A percentile compares a stretch with the other conserved stretches of the same genome.
Evolutionary conservation across 2,329 filamentous ascomycete species (phyloP).

Genomic region (Tolypocladium tropicale): DNA sequence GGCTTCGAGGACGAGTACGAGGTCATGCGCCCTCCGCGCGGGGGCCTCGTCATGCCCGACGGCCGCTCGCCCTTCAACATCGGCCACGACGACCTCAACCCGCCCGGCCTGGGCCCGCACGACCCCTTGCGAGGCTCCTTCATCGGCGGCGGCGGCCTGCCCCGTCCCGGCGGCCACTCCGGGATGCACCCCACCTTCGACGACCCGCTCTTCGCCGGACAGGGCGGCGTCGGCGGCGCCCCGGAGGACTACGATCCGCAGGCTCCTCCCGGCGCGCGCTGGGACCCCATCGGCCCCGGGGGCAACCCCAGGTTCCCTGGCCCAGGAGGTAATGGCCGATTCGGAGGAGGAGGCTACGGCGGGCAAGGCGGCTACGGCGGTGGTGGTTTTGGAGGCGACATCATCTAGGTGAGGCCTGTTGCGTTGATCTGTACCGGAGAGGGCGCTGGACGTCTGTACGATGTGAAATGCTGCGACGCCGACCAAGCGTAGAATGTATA

Average conservation of each 20-base stretch:
- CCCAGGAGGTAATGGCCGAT: constrained; percentile 27
- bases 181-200: constrained; percentile 98
- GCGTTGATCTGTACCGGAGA: background rate
- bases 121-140: constrained; percentile 67
- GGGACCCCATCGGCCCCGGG: constrained; percentile 76
- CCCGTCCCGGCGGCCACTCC: constrained; percentile 49
- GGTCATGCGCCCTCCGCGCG: constrained; percentile 50
- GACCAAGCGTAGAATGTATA: background rate
- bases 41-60: constrained; percentile 23
- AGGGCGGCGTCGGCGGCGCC: constrained; percentile 30
- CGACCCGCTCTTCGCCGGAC: constrained; percentile 70
- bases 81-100: constrained; percentile 81
- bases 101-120: constrained; percentile 72
- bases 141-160: constrained; percentile 49
- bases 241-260: constrained; percentile 46
- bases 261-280: constrained; percentile 80
- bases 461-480: background rate
- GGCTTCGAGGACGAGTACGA: constrained; percentile 92
- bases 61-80: constrained; percentile 55
- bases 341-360: constrained; percentile 12
- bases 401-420: constrained; percentile 14
- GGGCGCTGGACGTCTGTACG: background rate
- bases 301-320: constrained; percentile 36
- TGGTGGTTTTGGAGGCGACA: constrained; percentile 21
- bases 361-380: constrained; percentile 23